Base-by-base conservation (phyloP, 805 yeast species). In the Ogataea pini region DNA sequence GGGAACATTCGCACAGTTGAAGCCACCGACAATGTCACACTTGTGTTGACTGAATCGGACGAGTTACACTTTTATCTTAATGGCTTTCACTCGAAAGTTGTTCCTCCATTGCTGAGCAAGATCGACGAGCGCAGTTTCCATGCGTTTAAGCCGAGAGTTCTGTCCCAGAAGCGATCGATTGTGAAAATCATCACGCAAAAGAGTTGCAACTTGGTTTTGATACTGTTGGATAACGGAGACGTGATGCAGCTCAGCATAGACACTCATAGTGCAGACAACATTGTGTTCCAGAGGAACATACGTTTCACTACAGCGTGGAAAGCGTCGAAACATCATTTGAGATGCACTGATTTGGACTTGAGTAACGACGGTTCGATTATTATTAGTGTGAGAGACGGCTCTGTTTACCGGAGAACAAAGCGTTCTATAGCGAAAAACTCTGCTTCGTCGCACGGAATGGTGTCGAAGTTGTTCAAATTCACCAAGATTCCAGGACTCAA, bases 21-120 rank as follows among this genome's bases (percentile, higher is more conserved):
- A 18, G 84, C 90, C 2, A 78, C 85, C 8, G 95, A 89, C 40
- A 70, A 73, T 41, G 81, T 83, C 22, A 89, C 96, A 0, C 73
- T 87, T 36, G 79, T 89, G 1, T 72, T 85, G 6, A 75, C 83
- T 2, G 70, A 62, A 5, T 70, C 70, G 8, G 78, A 83, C 52
- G 89, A 82, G 44, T 74, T 90, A 12, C 86, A 82, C 59, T 75
- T 86, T 0, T 79, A 82, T 52, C 69, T 73, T 49, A 79, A 80
- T 49, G 78, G 79, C 12, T 80, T 77, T 44, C 85, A 83, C 52
- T 72, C 78, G 33, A 79, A 78, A 46, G 70, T 82, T 4, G 51
- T 50, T 32, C 62, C 66, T 16, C 75, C 73, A 8, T 42, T 58
- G 42, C 49, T 51, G 42, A 59, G 59, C 41, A 65, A 65, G 20